A percentile compares a stretch with the other conserved stretches of the same genome.
Evolutionary conservation across 805 yeast genomes (phyloP).

Genomic region (Myxozyma lipomycoides): DNA sequence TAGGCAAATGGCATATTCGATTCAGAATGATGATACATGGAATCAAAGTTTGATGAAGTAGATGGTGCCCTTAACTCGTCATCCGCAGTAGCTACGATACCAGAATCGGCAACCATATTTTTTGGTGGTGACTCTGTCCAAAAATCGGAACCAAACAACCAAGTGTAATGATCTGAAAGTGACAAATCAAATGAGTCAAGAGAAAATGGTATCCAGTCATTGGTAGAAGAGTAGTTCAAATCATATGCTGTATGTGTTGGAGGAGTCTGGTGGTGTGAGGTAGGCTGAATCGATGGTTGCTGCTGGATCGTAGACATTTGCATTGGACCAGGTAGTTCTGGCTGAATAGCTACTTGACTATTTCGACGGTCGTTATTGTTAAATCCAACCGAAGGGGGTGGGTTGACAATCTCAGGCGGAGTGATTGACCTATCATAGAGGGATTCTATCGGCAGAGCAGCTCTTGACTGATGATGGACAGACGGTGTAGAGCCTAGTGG

Average conservation of each 20-base stretch:
- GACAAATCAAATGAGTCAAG: slow-evolving; percentile 27
- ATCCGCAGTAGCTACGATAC: too few relatives aligned
- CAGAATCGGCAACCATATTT: not conserved
- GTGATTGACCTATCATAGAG: slow-evolving; percentile 3
- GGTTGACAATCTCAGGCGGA: not conserved
- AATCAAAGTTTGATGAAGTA: not conserved
- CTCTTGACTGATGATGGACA: not conserved
- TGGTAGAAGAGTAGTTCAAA: slow-evolving; percentile 6
- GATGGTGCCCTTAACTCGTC: not conserved
- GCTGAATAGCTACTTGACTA: too few relatives aligned
- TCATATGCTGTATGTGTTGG: not conserved
- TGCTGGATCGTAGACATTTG: not conserved
- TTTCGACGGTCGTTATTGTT: too few relatives aligned
- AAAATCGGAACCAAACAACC: slow-evolving; percentile 33
- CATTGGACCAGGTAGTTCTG: not conserved
- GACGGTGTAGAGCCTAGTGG: not conserved
- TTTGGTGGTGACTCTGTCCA: slow-evolving; percentile 23
- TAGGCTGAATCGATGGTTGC: not conserved
- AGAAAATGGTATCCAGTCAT: slow-evolving; percentile 19
- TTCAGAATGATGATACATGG: not conserved
- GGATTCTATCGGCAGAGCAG: slow-evolving; percentile 8
- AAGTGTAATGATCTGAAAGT: slow-evolving; percentile 31
- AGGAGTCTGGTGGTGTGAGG: slow-evolving; percentile 3
- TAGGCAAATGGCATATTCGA: not conserved
- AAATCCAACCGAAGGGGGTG: not conserved